Conservation (phyloP, 176 grass and related monocot genomes). For the Dactylis glomerata region DNA sequence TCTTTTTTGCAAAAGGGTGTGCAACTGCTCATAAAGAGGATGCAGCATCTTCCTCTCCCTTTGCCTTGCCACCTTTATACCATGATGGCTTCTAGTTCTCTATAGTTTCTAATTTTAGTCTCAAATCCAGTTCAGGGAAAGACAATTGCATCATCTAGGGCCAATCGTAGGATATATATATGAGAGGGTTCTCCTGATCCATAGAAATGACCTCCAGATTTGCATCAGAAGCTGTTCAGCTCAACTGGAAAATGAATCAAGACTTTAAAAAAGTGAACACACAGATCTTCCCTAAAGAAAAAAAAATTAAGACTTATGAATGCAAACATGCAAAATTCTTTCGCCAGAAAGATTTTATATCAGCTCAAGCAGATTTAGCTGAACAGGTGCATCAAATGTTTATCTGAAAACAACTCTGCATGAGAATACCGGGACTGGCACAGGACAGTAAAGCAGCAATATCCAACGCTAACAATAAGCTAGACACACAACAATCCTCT, state of each 20-base stretch:
- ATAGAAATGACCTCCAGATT: not conserved
- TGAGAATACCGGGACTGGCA: not conserved
- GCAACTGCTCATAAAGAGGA: constrained; percentile 21
- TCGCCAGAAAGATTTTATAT: not conserved
- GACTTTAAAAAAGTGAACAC: not conserved
- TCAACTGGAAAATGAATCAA: not conserved
- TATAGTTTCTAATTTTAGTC: constrained; percentile 13
- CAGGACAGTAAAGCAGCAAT: not conserved
- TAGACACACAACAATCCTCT: not conserved
- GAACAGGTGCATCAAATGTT: constrained; percentile 12
- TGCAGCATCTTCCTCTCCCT: constrained; percentile 28
- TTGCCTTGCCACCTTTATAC: constrained; percentile 20
- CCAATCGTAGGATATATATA: not conserved
- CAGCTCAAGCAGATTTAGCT: constrained; percentile 20
- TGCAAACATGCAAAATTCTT: constrained; percentile 2
- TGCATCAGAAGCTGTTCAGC: not conserved
- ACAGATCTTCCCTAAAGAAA: not conserved
- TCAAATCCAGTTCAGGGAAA: constrained; percentile 6
- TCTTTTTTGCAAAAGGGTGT: constrained; percentile 38
- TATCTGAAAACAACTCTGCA: constrained; percentile 19
- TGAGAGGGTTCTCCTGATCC: constrained; percentile 12
- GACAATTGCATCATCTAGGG: not conserved
- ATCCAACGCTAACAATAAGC: constrained; percentile 31
- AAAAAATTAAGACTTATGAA: not conserved
- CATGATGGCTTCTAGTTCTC: constrained; percentile 15